Percentiles rank a stretch among this genome's conserved stretches.
These are phyloP conservation scores for Paecilomyces variotii DNA, from an alignment of 2,329 filamentous ascomycete species.

Conservation along the genomic window DNA sequence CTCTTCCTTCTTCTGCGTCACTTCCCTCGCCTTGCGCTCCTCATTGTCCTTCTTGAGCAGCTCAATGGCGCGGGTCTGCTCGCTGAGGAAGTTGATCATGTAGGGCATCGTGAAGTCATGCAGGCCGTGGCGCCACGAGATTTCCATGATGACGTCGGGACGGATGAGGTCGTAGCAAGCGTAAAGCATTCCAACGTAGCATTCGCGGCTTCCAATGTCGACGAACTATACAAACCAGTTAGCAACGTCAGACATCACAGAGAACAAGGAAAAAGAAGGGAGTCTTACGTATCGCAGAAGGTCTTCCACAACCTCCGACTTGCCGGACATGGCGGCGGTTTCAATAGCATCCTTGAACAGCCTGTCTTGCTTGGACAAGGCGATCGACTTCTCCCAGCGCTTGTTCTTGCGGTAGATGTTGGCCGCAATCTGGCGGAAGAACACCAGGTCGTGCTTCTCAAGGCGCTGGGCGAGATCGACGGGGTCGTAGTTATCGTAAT, in stretches of 20 bases:
- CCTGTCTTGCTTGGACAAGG: constrained; percentile 97
- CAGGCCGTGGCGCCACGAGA: constrained; percentile 93
- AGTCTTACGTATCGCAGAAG: constrained; percentile 91
- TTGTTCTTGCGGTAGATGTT: constrained; percentile 99
- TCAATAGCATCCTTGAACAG: constrained; percentile 99
- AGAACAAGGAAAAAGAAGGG: background rate
- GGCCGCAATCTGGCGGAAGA: constrained; percentile 97
- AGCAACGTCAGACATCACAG: constrained; percentile 17
- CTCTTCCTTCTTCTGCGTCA: constrained; percentile 77
- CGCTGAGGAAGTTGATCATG: constrained; percentile 96
- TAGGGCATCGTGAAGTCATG: constrained; percentile 99
- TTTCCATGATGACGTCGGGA: constrained; percentile 84
- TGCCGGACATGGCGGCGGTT: constrained; percentile 85
- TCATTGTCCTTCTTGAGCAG: constrained; percentile 91
- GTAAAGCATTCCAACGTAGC: constrained; percentile 99
- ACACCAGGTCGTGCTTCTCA: constrained; percentile 96
- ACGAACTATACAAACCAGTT: constrained; percentile 63
- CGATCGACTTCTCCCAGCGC: constrained; percentile 98
- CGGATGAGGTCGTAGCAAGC: constrained; percentile 96
- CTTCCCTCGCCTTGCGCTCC: constrained; percentile 67
- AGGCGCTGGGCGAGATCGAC: constrained; percentile 84
- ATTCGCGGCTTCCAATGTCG: constrained; percentile 97
- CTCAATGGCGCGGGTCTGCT: constrained; percentile 81
- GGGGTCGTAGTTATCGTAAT: constrained; percentile 98
- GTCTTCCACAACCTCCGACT: constrained; percentile 89